A percentile compares a stretch with the other conserved stretches of the same genome.
These are phyloP conservation scores for Fomitopsis pulvina DNA, from an alignment of 768 basidiomycete genomes.

Conservation along the genomic window DNA sequence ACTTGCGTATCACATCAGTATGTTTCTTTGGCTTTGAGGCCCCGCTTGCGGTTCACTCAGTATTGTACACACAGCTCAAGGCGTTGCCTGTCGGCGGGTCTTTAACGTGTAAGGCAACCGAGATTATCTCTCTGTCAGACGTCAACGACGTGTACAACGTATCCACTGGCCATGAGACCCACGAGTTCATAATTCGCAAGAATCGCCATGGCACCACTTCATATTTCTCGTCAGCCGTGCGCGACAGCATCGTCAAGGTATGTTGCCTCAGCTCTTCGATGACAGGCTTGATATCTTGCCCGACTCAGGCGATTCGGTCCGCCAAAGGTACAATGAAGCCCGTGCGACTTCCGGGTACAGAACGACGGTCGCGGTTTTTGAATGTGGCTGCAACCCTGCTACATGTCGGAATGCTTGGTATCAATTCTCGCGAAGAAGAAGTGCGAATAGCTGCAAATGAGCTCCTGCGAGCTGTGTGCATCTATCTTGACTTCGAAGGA, in stretches of 20 bases:
- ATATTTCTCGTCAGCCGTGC: conserved; percentile 65
- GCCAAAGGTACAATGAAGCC: conserved; percentile 68
- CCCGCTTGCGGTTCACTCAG: not conserved
- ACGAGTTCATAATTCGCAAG: conserved; percentile 78
- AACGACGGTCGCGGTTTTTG: conserved; percentile 69
- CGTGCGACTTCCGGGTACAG: conserved; percentile 42
- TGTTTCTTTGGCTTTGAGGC: conserved; percentile 21
- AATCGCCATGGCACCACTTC: conserved; percentile 63
- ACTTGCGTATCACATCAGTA: conserved; percentile 74
- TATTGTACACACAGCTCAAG: conserved; percentile 40
- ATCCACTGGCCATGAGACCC: conserved; percentile 64
- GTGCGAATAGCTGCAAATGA: conserved; percentile 78
- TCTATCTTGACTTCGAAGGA: conserved; percentile 72
- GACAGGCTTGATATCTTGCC: not conserved
- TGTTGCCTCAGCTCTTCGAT: not conserved
- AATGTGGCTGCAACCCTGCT: conserved; percentile 83
- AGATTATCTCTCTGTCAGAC: conserved; percentile 73
- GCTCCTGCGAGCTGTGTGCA: conserved; percentile 70
- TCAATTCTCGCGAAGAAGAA: conserved; percentile 67
- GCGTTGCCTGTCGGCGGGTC: conserved; percentile 64
- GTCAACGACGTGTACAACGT: conserved; percentile 86
- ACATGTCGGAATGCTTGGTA: conserved; percentile 80
- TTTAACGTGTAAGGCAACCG: conserved; percentile 70
- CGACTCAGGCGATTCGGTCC: conserved; percentile 55
- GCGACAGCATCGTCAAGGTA: conserved; percentile 75